Base-by-base conservation (phyloP, 768 basidiomycete genomes). In the Hygrocybe punicea region DNA sequence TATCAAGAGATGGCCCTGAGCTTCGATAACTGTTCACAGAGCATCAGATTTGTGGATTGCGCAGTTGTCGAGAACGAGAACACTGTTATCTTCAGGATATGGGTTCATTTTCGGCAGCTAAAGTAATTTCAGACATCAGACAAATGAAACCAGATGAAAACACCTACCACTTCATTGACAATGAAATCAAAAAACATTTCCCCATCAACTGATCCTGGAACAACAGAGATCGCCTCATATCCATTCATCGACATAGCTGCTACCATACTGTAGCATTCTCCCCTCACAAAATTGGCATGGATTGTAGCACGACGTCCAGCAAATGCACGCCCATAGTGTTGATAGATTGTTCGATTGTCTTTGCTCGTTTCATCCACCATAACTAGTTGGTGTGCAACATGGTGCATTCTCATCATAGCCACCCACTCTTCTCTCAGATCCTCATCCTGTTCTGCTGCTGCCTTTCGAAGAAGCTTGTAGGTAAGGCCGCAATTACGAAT, bases 1-100 rank as follows among this genome's bases (percentile, higher is more conserved):
- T 9, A 10, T 19, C 9, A 45, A 7, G 44, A 9, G 72, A 16
- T 29, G 14, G 59, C 54, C 42, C 24, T 59, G 36, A 13, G 55
- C 63, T 35, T 69, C 63, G 13, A 70, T 57, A 10, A 69, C 19
- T 21, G 64, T 65, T 4, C 57, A 48, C 1, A 72, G 53, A 4
- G 55, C 58, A 13, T 54, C 35, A 33, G 47, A 57, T 37, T 69
- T 65, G 58, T 72, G 71, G 10, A 70, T 71, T 2, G 62, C 57
- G 49, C 69, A 70, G 58, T 73, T 71, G 58, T 73, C 69, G 6
- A 73, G 58, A 1, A 71, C 58, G 4, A 73, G 54, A 3, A 73
- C 60, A 53, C 67, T 68, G 10, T 37, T 25, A 21, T 63, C 54
- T 11, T 56, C 51, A 2, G 69, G 71, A 51, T 62, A 73, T 1